These are phyloP conservation scores for Lithospermum erythrorhizon DNA, from an alignment of 257 asterid species.

Conservation along the genomic window DNA sequence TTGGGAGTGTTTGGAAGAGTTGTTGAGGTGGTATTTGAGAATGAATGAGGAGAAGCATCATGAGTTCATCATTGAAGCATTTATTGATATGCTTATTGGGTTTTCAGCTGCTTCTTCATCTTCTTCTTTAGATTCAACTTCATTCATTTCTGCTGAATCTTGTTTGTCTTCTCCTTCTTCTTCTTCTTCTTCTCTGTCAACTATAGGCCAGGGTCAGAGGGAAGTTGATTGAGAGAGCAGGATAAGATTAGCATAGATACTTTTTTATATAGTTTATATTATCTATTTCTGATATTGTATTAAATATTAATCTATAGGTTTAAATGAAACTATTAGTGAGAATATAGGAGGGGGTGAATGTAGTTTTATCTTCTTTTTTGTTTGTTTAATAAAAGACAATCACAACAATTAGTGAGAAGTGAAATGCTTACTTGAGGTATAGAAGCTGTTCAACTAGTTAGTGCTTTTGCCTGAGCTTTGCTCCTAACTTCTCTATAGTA, in stretches of 20 bases:
- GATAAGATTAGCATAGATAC: neutral
- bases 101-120: neutral
- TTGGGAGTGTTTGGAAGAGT: constrained; percentile 37
- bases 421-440: too few species aligned
- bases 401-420: too few species aligned
- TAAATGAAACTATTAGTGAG: neutral
- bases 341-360: neutral
- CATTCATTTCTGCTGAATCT: neutral
- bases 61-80: constrained; percentile 6
- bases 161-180: neutral
- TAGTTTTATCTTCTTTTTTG: neutral
- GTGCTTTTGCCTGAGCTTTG: too few species aligned
- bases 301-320: neutral
- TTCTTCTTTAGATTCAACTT: neutral
- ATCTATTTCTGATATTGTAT: neutral
- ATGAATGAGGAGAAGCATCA: constrained; percentile 31
- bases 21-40: constrained; percentile 35
- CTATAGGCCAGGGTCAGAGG: neutral
- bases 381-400: neutral
- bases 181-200: neutral
- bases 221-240: neutral
- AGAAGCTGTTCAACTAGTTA: too few species aligned
- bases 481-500: too few species aligned
- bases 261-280: too few species aligned
- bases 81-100: neutral